These are phyloP conservation scores for Sindora glabra DNA, from an alignment of 306 rosid species.

Conservation along the genomic window DNA sequence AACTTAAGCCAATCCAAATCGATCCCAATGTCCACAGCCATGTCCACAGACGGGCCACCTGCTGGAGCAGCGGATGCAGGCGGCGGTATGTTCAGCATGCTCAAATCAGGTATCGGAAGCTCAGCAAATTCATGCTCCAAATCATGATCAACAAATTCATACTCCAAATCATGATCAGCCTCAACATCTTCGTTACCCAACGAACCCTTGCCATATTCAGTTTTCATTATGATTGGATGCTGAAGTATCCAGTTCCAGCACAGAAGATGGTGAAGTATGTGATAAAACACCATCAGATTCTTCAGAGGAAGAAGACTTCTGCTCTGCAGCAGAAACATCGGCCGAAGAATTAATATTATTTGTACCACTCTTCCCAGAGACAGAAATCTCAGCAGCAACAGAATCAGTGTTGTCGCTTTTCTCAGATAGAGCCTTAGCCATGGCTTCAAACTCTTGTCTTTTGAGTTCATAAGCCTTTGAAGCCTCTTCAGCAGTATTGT, in stretches of 20 bases:
- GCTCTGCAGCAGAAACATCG: not conserved
- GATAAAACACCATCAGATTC: conserved; percentile 35
- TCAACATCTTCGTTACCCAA: conserved; percentile 21
- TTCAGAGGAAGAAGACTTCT: conserved; percentile 11
- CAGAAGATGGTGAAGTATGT: conserved; percentile 48
- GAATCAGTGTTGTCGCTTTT: conserved; percentile 5
- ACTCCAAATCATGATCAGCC: conserved; percentile 2
- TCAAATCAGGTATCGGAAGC: conserved; percentile 38
- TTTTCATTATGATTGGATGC: conserved; percentile 21
- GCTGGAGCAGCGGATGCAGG: conserved; percentile 7
- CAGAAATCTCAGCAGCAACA: conserved; percentile 1
- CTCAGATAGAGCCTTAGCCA: conserved; percentile 20
- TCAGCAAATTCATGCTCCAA: conserved; percentile 11
- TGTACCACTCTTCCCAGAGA: conserved; percentile 14
- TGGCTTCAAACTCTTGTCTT: conserved; percentile 37
- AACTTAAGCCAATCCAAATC: conserved; percentile 28
- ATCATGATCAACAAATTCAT: too few species aligned
- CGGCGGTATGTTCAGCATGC: conserved; percentile 19
- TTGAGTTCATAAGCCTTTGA: conserved; percentile 52
- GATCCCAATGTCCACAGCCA: not conserved
- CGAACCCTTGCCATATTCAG: conserved; percentile 7
- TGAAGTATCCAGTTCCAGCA: conserved; percentile 45
- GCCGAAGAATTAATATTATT: not conserved
- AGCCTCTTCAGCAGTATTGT: conserved; percentile 68
- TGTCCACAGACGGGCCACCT: too few species aligned